These are phyloP conservation scores for Pythium dissotocum DNA, from an alignment of 352 stramenopile genomes.

Conservation along the genomic window DNA sequence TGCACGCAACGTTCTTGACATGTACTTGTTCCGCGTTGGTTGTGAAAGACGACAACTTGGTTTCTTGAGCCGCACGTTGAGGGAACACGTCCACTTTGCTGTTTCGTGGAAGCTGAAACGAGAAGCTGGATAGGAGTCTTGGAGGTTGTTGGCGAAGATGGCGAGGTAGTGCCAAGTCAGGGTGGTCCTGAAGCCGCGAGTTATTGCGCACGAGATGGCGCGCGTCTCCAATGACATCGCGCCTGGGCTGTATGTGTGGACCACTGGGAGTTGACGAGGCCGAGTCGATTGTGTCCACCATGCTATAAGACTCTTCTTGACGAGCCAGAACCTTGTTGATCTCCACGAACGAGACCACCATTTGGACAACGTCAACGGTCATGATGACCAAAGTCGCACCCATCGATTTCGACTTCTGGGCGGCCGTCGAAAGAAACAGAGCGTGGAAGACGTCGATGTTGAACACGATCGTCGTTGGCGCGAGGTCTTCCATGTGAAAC, in stretches of 20 bases:
- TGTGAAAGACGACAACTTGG: no score
- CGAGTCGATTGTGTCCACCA: neutral
- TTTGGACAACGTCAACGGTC: constrained; percentile 9
- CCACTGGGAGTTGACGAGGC: neutral
- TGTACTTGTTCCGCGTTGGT: neutral
- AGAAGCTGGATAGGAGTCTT: neutral
- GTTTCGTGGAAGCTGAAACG: neutral
- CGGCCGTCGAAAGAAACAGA: constrained; percentile 15
- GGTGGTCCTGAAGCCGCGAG: neutral
- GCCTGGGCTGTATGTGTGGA: neutral
- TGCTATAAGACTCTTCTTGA: neutral
- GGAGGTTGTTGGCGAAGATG: neutral
- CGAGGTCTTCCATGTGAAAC: constrained; percentile 14
- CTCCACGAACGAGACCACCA: neutral
- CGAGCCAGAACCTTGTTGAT: neutral
- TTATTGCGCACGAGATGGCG: neutral
- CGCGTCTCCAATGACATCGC: constrained; percentile 4
- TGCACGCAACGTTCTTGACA: neutral
- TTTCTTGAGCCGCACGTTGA: neutral
- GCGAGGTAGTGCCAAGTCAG: neutral
- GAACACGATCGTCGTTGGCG: constrained; percentile 13
- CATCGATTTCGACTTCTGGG: constrained; percentile 8
- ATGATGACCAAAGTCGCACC: constrained; percentile 6
- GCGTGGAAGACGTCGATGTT: constrained; percentile 27
- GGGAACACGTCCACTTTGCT: neutral